Percentiles rank a stretch among this genome's conserved stretches.
These are phyloP conservation scores for Collariella sp. DNA, from an alignment of 495 filamentous ascomycete species.

Conservation along the genomic window DNA sequence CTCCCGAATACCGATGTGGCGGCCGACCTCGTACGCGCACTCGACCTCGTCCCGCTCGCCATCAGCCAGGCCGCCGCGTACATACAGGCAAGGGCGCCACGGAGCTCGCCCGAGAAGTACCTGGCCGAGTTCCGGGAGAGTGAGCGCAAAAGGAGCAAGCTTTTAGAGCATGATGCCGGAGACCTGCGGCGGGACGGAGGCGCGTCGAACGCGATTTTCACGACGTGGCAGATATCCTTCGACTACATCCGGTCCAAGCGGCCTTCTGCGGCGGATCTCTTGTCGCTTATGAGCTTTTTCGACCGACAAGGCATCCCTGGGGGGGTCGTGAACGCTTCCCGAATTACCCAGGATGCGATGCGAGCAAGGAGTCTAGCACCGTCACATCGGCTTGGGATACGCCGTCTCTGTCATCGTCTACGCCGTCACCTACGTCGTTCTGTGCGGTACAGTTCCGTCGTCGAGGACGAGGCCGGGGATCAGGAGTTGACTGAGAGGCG, in stretches of 20 bases:
- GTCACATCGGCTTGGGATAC: too few species aligned
- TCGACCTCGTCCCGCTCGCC: slow-evolving; percentile 43
- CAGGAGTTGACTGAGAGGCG: too few species aligned
- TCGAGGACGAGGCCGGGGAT: too few species aligned
- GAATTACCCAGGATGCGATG: not conserved
- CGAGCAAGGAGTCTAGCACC: too few species aligned
- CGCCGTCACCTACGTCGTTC: too few species aligned
- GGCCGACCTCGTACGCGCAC: slow-evolving; percentile 24
- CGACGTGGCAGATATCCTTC: slow-evolving; percentile 32
- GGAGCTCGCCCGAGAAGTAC: slow-evolving; percentile 28
- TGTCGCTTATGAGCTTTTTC: slow-evolving; percentile 40
- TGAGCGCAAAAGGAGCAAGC: slow-evolving; percentile 22
- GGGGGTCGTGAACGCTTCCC: slow-evolving; percentile 12
- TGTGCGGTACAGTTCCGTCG: too few species aligned
- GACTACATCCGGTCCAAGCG: slow-evolving; percentile 15
- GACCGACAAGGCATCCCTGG: slow-evolving; percentile 35
- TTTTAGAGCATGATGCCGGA: slow-evolving; percentile 24
- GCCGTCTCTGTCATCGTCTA: too few species aligned
- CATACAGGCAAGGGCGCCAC: slow-evolving; percentile 26
- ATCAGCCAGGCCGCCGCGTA: slow-evolving; percentile 44
- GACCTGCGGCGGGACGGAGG: slow-evolving; percentile 24
- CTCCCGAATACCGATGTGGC: slow-evolving; percentile 11
- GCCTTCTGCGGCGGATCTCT: slow-evolving; percentile 26
- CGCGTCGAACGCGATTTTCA: slow-evolving; percentile 24
- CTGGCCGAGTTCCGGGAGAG: slow-evolving; percentile 29